Conservation (phyloP, 2,329 filamentous ascomycete species). For the Cercospora sp. region DNA sequence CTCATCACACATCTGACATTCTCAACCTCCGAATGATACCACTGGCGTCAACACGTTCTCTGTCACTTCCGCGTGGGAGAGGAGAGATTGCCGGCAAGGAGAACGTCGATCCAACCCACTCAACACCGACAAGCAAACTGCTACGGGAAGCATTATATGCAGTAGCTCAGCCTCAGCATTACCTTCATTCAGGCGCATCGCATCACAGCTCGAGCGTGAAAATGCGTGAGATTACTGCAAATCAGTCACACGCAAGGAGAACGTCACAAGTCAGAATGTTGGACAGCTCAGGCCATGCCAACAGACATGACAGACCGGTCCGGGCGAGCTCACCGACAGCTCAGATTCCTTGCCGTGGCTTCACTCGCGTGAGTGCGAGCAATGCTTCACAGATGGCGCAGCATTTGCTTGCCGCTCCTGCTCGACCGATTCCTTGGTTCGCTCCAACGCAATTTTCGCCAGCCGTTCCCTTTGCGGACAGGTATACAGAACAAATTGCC, state of each 20-base stretch:
- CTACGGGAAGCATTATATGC: conserved; percentile 20
- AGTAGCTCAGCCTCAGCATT: neutral
- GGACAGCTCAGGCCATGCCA: neutral
- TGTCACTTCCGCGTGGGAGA: neutral
- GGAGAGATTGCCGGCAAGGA: conserved; percentile 17
- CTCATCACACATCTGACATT: conserved; percentile 31
- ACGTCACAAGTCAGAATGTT: neutral
- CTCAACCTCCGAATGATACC: conserved; percentile 16
- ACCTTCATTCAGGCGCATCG: neutral
- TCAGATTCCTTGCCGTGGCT: neutral
- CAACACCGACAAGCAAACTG: conserved; percentile 27
- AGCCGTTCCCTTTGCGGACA: neutral
- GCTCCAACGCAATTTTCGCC: neutral
- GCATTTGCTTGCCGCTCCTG: neutral
- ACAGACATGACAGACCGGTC: neutral
- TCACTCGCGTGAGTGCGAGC: neutral
- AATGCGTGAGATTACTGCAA: neutral
- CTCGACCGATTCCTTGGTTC: neutral
- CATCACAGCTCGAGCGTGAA: neutral
- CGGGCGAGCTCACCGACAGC: neutral
- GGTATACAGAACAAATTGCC: neutral
- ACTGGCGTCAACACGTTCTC: neutral
- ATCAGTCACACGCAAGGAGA: neutral
- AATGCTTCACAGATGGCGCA: neutral
- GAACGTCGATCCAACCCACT: conserved; percentile 20